Evolutionary conservation across 1,284 basidiomycete species (phyloP).

Genomic region (Ceratobasidium sp.): DNA sequence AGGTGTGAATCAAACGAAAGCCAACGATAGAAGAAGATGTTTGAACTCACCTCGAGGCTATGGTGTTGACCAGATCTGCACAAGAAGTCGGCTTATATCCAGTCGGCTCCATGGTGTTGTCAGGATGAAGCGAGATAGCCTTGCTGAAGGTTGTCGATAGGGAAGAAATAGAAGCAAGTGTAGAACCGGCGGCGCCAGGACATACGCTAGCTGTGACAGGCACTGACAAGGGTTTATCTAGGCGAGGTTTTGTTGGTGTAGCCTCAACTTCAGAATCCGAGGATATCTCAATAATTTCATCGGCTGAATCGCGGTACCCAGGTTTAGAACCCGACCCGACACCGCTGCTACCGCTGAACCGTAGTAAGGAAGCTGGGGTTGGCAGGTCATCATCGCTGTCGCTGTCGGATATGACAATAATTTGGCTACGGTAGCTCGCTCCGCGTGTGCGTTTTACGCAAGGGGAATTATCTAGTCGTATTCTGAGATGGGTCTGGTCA

Average conservation of each 20-base stretch:
- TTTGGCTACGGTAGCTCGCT: background rate
- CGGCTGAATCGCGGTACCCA: background rate
- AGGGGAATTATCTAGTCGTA: slow-evolving; percentile 5
- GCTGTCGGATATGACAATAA: slow-evolving; percentile 28
- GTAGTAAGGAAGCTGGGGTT: background rate
- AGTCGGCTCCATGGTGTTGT: background rate
- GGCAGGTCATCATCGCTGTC: slow-evolving; percentile 31
- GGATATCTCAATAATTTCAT: slow-evolving; percentile 39
- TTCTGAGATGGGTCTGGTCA: background rate
- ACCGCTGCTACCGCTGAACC: background rate
- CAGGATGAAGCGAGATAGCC: background rate
- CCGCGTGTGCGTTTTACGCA: background rate
- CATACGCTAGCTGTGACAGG: background rate
- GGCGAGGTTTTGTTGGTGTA: slow-evolving; percentile 12
- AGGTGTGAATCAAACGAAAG: background rate
- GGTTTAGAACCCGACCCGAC: background rate
- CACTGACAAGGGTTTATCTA: background rate
- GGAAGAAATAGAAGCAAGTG: background rate
- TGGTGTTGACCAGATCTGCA: background rate
- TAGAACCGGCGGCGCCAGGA: background rate
- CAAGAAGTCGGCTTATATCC: background rate
- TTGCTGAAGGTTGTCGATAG: slow-evolving; percentile 7
- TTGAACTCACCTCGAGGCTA: slow-evolving; percentile 3
- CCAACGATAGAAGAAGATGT: background rate
- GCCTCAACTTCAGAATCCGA: slow-evolving; percentile 34